Percentiles rank a stretch among this genome's conserved stretches.
Conservation (phyloP, 306 rosid species). For the Cucumis hystrix region DNA sequence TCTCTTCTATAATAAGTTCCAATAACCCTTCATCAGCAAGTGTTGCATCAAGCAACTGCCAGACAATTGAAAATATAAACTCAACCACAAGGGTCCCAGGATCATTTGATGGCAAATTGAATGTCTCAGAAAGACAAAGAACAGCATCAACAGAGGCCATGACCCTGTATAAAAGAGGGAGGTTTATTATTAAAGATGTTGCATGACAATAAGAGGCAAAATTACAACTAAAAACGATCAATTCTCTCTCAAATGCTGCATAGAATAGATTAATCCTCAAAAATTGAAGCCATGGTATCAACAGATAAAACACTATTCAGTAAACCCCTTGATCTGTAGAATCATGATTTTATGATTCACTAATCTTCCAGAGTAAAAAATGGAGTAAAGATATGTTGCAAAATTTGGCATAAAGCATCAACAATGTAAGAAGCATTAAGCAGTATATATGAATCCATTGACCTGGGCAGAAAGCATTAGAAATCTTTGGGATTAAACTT, state of each 20-base stretch:
- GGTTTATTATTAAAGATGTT: slow-evolving; percentile 17
- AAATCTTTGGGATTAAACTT: not conserved
- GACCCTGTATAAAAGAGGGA: slow-evolving; percentile 44
- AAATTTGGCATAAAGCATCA: not conserved
- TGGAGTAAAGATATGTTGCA: not conserved
- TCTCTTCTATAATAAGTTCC: slow-evolving; percentile 44
- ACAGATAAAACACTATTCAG: not conserved
- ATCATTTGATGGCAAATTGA: slow-evolving; percentile 52
- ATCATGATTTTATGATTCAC: not conserved
- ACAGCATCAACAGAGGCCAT: slow-evolving; percentile 62
- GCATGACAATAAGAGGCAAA: slow-evolving; percentile 2
- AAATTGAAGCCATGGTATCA: not conserved
- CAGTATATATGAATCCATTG: not conserved
- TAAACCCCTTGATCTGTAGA: not conserved
- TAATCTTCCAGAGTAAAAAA: not conserved
- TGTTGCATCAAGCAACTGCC: slow-evolving; percentile 89
- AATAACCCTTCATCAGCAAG: slow-evolving; percentile 80
- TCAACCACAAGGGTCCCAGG: slow-evolving; percentile 81
- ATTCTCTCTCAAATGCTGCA: not conserved
- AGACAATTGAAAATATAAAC: slow-evolving; percentile 63
- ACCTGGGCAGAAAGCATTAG: not conserved
- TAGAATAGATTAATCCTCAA: not conserved
- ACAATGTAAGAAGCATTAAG: not conserved
- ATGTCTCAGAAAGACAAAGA: slow-evolving; percentile 59
- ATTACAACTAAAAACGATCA: not conserved